Evolutionary conservation across 208 protist genomes (phyloP).

Genomic region (Leishmania tarentolae): DNA sequence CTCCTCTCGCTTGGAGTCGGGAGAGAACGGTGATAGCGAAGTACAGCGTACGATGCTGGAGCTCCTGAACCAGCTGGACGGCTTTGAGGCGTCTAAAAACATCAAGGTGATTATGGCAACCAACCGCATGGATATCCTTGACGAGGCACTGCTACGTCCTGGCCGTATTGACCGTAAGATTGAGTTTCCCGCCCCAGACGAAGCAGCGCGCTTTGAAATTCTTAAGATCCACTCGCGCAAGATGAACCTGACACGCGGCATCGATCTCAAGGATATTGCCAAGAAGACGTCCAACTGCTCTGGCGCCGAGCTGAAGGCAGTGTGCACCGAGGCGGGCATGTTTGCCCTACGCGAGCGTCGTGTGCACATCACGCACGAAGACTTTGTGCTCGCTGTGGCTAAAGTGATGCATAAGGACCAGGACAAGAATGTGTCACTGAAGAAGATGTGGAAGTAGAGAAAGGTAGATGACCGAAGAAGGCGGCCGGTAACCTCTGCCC

Average conservation of each 20-base stretch:
- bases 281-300: constrained; percentile 96
- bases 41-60: constrained; percentile 99
- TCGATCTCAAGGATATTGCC: constrained; percentile 98
- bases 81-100: constrained; percentile 99
- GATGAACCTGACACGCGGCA: constrained; percentile 99
- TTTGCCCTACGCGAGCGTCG: constrained; percentile 99
- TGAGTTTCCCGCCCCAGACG: constrained; percentile 98
- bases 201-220: constrained; percentile 96
- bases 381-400: constrained; percentile 99
- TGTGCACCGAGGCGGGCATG: constrained; percentile 98
- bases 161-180: constrained; percentile 99
- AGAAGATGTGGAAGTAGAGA: constrained; percentile 97
- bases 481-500: too few relatives aligned
- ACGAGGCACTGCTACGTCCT: constrained; percentile 98
- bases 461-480: not conserved
- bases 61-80: constrained; percentile 99
- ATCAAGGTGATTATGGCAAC: constrained; percentile 99
- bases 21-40: constrained; percentile 94
- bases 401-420: constrained; percentile 99
- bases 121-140: constrained; percentile 99
- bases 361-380: constrained; percentile 99
- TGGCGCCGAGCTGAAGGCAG: constrained; percentile 99
- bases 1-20: constrained; percentile 89
- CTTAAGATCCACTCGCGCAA: constrained; percentile 99
- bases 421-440: constrained; percentile 97